Conservation (phyloP, 306 rosid species). For the Boehmeria nivea region DNA sequence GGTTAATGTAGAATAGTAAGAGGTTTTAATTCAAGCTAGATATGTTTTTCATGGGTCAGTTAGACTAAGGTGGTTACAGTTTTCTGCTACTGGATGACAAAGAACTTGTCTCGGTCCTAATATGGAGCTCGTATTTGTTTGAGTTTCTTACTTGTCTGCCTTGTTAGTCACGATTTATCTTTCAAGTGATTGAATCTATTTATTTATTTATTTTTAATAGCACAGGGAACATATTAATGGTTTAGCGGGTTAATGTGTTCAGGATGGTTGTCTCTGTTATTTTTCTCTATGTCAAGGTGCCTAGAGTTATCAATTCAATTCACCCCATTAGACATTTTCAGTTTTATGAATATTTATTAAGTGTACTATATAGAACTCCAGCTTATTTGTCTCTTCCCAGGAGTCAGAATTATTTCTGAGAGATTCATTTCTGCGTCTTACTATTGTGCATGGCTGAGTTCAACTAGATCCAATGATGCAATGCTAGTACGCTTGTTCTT, state of each 20-base stretch:
- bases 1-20: neutral
- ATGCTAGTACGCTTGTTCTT: conserved; percentile 3
- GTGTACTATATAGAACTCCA: neutral
- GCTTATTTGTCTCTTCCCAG: conserved; percentile 5
- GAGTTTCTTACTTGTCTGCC: conserved; percentile 20
- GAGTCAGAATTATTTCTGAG: conserved; percentile 9
- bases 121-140: conserved; percentile 13
- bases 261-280: too few relatives aligned
- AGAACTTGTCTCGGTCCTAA: too few relatives aligned
- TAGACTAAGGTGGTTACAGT: conserved; percentile 18
- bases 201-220: neutral
- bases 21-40: neutral
- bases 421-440: neutral
- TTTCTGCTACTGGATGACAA: too few relatives aligned
- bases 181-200: neutral
- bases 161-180: conserved; percentile 6
- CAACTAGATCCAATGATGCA: neutral
- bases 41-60: conserved; percentile 14
- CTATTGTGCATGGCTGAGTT: conserved; percentile 6
- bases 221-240: too few relatives aligned
- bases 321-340: too few relatives aligned
- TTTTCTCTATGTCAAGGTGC: too few relatives aligned
- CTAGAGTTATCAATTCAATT: too few relatives aligned
- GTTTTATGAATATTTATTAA: neutral
- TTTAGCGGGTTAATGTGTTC: too few relatives aligned